These are phyloP conservation scores for Bathelium albidoporum DNA, from an alignment of 495 filamentous ascomycete species.

Conservation along the genomic window DNA sequence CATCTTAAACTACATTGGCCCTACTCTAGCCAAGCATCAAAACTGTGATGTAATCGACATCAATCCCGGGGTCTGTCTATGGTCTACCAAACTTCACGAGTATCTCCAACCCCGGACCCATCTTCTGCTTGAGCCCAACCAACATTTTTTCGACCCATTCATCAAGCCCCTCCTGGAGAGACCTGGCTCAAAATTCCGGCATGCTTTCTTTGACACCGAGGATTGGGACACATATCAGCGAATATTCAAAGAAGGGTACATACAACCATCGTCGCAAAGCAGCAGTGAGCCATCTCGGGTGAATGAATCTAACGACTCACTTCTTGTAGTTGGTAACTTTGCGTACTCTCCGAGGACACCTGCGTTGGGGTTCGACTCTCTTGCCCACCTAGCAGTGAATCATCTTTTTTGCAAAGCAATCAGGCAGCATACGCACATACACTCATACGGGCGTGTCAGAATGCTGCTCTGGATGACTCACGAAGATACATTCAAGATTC, in stretches of 20 bases:
- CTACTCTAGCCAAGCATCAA: conserved; percentile 48
- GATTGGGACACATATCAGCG: conserved; percentile 4
- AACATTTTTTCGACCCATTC: conserved; percentile 41
- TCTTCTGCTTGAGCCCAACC: conserved; percentile 62
- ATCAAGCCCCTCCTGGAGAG: conserved; percentile 52
- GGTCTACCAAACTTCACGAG: conserved; percentile 65
- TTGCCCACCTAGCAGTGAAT: conserved; percentile 25
- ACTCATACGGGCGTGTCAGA: conserved; percentile 57
- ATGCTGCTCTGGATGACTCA: conserved; percentile 54
- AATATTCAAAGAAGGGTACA: conserved; percentile 19
- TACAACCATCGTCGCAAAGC: neutral
- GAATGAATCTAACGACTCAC: neutral
- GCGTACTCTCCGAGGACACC: conserved; percentile 2
- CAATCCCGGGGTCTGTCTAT: conserved; percentile 64
- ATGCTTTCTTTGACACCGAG: conserved; percentile 5
- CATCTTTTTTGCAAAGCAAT: conserved; percentile 33
- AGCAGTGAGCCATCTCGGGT: neutral
- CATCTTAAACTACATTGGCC: conserved; percentile 37
- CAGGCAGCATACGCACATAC: conserved; percentile 38
- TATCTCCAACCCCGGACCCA: conserved; percentile 66
- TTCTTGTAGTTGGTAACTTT: neutral
- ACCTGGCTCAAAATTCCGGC: conserved; percentile 42
- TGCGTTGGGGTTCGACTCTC: conserved; percentile 12
- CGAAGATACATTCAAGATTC: conserved; percentile 35
- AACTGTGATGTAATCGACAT: conserved; percentile 78